Percentiles rank a stretch among this genome's conserved stretches.
Evolutionary conservation across 2,329 filamentous ascomycete genomes (phyloP).

Genomic region (Xylaria arbuscula): DNA sequence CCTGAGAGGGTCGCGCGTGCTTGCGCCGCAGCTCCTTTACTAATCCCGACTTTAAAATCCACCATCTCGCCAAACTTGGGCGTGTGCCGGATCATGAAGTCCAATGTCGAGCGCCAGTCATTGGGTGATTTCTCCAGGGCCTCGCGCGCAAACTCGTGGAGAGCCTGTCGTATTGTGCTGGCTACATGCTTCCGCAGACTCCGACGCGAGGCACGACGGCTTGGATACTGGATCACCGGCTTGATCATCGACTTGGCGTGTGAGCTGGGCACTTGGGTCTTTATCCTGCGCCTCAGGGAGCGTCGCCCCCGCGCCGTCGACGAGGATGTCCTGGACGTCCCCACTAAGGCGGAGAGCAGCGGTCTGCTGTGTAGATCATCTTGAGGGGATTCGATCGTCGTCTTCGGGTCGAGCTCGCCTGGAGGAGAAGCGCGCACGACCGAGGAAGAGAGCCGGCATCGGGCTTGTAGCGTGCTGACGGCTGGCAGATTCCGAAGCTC

Average conservation of each 20-base stretch:
- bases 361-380: neutral
- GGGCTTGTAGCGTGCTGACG: slow-evolving; percentile 22
- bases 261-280: neutral
- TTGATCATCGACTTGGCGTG: slow-evolving; percentile 12
- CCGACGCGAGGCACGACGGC: slow-evolving; percentile 28
- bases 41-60: slow-evolving; percentile 47
- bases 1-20: slow-evolving; percentile 41
- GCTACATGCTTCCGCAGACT: slow-evolving; percentile 40
- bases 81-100: slow-evolving; percentile 46
- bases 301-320: neutral
- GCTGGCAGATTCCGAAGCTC: slow-evolving; percentile 36
- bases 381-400: neutral
- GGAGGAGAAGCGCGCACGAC: neutral
- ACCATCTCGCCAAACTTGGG: slow-evolving; percentile 41
- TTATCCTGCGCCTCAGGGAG: neutral
- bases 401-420: neutral
- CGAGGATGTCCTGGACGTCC: neutral
- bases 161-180: slow-evolving; percentile 40
- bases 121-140: slow-evolving; percentile 20
- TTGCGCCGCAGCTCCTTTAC: slow-evolving; percentile 41
- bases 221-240: slow-evolving; percentile 28
- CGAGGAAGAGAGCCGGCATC: slow-evolving; percentile 39
- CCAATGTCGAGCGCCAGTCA: slow-evolving; percentile 41
- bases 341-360: neutral
- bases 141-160: slow-evolving; percentile 35